Evolutionary conservation across 2,329 filamentous ascomycete genomes (phyloP).

Genomic region (Ampelomyces quisqualis): DNA sequence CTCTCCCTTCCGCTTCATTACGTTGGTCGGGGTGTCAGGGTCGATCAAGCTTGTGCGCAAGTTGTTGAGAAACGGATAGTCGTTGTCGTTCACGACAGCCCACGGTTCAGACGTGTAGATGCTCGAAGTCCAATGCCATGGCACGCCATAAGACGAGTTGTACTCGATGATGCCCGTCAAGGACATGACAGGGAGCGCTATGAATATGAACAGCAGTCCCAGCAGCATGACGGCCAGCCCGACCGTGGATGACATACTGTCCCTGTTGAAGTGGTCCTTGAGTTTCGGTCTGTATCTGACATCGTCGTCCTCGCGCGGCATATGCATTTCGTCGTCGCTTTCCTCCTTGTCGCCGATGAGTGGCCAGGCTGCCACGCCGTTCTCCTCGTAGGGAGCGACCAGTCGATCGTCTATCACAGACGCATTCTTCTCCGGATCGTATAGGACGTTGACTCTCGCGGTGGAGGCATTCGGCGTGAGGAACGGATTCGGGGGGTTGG

Average conservation of each 20-base stretch:
- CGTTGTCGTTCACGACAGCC: constrained; percentile 52
- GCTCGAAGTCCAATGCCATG: constrained; percentile 42
- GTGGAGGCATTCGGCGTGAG: constrained; percentile 33
- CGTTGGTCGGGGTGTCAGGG: constrained; percentile 52
- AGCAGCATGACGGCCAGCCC: constrained; percentile 50
- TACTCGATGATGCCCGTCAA: constrained; percentile 46
- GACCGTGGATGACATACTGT: constrained; percentile 47
- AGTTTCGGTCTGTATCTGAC: constrained; percentile 46
- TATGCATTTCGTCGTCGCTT: constrained; percentile 57
- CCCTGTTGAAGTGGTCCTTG: constrained; percentile 49
- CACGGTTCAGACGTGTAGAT: constrained; percentile 39
- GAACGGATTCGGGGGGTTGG: constrained; percentile 26
- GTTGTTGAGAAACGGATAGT: constrained; percentile 52
- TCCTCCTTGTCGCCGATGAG: constrained; percentile 54
- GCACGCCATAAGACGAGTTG: constrained; percentile 44
- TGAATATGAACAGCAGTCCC: constrained; percentile 53
- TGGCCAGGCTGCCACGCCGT: constrained; percentile 46
- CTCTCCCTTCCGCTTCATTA: constrained; percentile 49
- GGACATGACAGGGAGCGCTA: constrained; percentile 54
- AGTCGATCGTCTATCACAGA: constrained; percentile 52
- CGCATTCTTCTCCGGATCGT: constrained; percentile 33
- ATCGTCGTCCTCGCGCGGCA: constrained; percentile 54
- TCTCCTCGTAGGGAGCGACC: constrained; percentile 47
- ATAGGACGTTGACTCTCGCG: constrained; percentile 24
- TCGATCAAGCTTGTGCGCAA: constrained; percentile 54